Evolutionary conservation across 2,329 filamentous ascomycete species (phyloP), one percentile per base, ranked within the genome.

Genomic region (Scopulariopsis brevicaulis): DNA sequence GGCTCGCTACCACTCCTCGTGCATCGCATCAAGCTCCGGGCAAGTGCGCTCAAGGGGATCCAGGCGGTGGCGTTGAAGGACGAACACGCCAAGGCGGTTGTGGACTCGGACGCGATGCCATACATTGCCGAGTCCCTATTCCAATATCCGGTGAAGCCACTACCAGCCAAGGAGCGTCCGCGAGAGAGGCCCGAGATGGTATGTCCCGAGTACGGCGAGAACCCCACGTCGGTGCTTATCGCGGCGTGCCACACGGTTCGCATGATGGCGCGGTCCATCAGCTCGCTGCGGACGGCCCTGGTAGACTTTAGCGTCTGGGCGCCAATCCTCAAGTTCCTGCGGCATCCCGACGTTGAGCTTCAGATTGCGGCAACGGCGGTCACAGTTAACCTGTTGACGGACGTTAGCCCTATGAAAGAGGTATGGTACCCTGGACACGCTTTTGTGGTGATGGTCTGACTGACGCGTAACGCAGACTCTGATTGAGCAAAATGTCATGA

Each of bases 371-470:
- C 93, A 6, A 95, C 90, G 0, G 86, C 88, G 40, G 86, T 87
- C 7, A 82, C 95, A 46, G 90, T 86, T 64, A 99, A 99, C 69
- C 72, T 99, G 54, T 81, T 96, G 6, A 77, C 91, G 53, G 90
- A 96, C 62, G 89, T 95, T 64, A 96, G 92, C 67, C 92, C 94
- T 1, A 91, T 96, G 83, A 86, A 90, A 70, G 85, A 90, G 69
- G 90, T 93, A 50, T 24, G n/a, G 5, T 22, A 46, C 18, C 15
- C n/a, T 50, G 6, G 5, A 4, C 46, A 50, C 22, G 22, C 43
- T 14, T 11, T 50, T 4, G 2, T 50, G 20, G 5, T 12, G 11
- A 12, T 24, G 8, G 7, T 11, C 12, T 50, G 11, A 24, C 46
- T 50, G 22, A 50, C 46, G 8, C 22, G 46, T 22, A 50, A 24